phyloP scores from a whole-genome alignment of 2,329 filamentous ascomycete species.

The Sporothrix pseudoabietina region DNA sequence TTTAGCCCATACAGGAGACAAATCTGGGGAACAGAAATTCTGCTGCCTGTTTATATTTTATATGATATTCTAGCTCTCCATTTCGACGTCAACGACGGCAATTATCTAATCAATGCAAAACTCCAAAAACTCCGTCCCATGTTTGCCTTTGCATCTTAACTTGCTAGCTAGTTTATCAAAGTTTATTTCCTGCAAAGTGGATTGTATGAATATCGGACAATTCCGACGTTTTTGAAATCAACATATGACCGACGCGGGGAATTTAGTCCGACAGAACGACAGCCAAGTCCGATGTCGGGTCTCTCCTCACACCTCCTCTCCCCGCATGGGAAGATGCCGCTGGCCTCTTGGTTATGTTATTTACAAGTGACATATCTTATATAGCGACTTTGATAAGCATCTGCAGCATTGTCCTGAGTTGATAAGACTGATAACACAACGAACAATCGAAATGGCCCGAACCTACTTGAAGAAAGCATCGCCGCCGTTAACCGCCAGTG shows the following conservation, averaged over 20 bases:
- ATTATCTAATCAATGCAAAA: background rate
- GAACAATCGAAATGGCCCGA: slow-evolving; percentile 9
- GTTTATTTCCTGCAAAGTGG: background rate
- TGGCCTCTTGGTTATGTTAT: background rate
- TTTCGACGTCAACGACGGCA: background rate
- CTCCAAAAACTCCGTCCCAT: background rate
- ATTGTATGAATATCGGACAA: background rate
- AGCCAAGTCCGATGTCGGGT: background rate
- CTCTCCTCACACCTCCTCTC: slow-evolving; percentile 2
- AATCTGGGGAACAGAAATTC: background rate
- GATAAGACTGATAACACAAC: background rate
- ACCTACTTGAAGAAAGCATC: slow-evolving; percentile 27
- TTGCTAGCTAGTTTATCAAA: background rate
- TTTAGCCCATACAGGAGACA: background rate
- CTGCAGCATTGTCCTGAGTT: too few species aligned
- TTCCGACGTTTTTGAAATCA: background rate
- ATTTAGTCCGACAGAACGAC: background rate
- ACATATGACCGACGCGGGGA: background rate
- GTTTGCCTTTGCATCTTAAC: background rate
- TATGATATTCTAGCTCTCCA: background rate
- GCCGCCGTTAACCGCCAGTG: background rate
- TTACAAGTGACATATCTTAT: background rate
- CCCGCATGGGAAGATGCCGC: background rate
- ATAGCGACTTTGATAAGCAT: background rate
- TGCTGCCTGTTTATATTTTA: background rate